Evolutionary conservation across 2,329 filamentous ascomycete genomes (phyloP).

Genomic region (Cladosporium halotolerans): DNA sequence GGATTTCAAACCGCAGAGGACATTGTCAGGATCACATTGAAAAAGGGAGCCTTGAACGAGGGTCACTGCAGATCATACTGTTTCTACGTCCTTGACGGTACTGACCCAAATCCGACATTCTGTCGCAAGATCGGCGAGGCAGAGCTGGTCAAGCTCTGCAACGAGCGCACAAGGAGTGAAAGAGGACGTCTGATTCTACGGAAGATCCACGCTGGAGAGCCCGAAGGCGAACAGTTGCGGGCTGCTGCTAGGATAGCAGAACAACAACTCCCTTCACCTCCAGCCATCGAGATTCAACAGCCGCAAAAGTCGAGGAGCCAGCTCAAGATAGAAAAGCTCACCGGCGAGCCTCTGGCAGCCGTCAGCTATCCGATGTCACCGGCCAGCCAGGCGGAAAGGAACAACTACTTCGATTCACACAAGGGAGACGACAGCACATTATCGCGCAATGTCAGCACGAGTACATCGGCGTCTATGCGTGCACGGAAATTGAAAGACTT

Average conservation of each 20-base stretch:
- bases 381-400: conserved; percentile 58
- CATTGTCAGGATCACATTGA: conserved; percentile 80
- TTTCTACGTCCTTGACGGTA: conserved; percentile 85
- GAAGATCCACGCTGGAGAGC: conserved; percentile 87
- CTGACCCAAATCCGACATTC: conserved; percentile 73
- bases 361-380: conserved; percentile 85
- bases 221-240: conserved; percentile 77
- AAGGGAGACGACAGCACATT: conserved; percentile 14
- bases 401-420: conserved; percentile 47
- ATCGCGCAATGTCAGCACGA: conserved; percentile 27
- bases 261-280: conserved; percentile 56
- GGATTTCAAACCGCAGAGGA: conserved; percentile 89
- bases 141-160: conserved; percentile 86
- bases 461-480: conserved; percentile 34
- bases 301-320: conserved; percentile 67
- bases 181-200: conserved; percentile 84
- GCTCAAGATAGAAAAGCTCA: conserved; percentile 79
- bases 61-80: conserved; percentile 93
- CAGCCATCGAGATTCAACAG: conserved; percentile 54
- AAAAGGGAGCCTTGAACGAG: conserved; percentile 81
- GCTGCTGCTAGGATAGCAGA: conserved; percentile 82
- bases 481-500: conserved; percentile 65
- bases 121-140: conserved; percentile 78
- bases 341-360: conserved; percentile 80
- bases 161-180: conserved; percentile 76